Evolutionary conservation across 257 asterid species (phyloP).

Genomic region (Scutellaria barbata): DNA sequence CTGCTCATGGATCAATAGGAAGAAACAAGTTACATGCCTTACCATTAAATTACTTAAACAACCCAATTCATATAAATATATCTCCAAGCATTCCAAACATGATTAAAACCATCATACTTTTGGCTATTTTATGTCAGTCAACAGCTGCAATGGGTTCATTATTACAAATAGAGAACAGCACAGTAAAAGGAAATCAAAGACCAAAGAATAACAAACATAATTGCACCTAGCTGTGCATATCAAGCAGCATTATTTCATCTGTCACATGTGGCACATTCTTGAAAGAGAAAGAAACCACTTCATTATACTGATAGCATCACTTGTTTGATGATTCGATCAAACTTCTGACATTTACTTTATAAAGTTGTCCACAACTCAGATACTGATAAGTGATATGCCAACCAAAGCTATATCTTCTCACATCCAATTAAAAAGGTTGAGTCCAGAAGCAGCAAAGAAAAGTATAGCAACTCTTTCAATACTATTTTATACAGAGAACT

Average conservation of each 20-base stretch:
- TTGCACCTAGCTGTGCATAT: conserved; percentile 9
- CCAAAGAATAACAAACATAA: conserved; percentile 9
- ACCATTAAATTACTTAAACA: not conserved
- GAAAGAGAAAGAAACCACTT: not conserved
- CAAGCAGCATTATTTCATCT: not conserved
- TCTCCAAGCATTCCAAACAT: conserved; percentile 7
- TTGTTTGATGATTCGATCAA: not conserved
- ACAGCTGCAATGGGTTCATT: not conserved
- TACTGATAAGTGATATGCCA: too few relatives aligned
- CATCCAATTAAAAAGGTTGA: too few relatives aligned
- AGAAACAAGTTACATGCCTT: conserved; percentile 13
- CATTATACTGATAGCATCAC: not conserved
- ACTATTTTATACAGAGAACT: not conserved
- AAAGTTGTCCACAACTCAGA: too few relatives aligned
- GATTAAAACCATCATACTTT: not conserved
- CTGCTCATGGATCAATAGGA: conserved; percentile 42
- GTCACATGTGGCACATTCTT: not conserved
- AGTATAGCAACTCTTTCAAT: not conserved
- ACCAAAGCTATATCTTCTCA: too few relatives aligned
- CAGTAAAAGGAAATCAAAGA: conserved; percentile 12
- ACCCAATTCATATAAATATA: conserved; percentile 8
- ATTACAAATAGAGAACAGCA: conserved; percentile 6
- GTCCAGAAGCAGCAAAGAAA: conserved; percentile 8
- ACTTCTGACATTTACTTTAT: not conserved
- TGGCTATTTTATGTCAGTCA: conserved; percentile 11